A percentile compares a stretch with the other conserved stretches of the same genome.
phyloP scores from a whole-genome alignment of 176 grass and related monocot genomes.

The Bromus sterilis region DNA sequence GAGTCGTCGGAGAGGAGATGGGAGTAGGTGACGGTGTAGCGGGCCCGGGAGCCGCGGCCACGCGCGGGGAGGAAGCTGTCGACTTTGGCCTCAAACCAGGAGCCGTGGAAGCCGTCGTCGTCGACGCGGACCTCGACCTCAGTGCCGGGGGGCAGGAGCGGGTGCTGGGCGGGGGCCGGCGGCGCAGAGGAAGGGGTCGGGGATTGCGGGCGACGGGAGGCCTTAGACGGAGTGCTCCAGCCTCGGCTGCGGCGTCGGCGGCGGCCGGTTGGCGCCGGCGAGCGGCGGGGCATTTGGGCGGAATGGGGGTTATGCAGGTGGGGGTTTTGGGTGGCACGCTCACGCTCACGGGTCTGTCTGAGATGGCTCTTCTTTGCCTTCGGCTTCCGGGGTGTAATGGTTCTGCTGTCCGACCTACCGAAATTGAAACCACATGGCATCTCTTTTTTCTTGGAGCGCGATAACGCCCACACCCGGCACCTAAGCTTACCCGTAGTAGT shows the following conservation, averaged over 20 bases:
- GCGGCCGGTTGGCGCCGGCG: background rate
- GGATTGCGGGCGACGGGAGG: too few species aligned
- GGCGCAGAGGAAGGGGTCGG: background rate
- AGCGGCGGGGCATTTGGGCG: background rate
- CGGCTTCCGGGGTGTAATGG: too few species aligned
- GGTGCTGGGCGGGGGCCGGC: too few species aligned
- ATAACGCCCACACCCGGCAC: too few species aligned
- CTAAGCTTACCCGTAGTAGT: too few species aligned
- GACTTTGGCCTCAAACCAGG: constrained; percentile 66
- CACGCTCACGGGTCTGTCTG: background rate
- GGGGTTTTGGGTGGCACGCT: background rate
- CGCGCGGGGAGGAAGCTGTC: constrained; percentile 13
- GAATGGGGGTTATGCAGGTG: background rate
- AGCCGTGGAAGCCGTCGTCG: constrained; percentile 51
- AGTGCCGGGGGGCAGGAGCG: background rate
- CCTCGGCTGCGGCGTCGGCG: background rate
- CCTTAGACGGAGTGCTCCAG: background rate
- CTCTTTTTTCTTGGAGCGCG: too few species aligned
- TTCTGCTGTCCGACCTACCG: too few species aligned
- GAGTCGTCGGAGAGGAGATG: constrained; percentile 41
- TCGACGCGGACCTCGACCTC: constrained; percentile 62
- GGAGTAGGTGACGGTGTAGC: constrained; percentile 29
- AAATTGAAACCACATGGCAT: too few species aligned
- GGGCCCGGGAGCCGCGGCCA: background rate
- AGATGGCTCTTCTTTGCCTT: too few species aligned